Base-by-base conservation (phyloP, 1,284 basidiomycete genomes). In the Phellopilus nigrolimitatus region DNA sequence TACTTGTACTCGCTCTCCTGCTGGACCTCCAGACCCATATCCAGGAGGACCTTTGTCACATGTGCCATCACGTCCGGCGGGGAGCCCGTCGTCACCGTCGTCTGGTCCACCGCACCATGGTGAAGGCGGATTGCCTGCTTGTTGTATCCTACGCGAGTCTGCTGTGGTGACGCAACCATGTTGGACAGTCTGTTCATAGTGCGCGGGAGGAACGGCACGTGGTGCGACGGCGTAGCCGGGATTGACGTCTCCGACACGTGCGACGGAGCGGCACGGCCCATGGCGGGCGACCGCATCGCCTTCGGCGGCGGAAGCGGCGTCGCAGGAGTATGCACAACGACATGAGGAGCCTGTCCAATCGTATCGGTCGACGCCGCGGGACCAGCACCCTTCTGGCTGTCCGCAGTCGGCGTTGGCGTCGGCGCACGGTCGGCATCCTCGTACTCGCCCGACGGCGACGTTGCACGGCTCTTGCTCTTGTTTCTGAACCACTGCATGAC, bases 21-120 rank as follows among this genome's bases (percentile, higher is more conserved):
- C 62, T 88, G 82, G 57, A 95, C 77, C 43, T 95, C 92, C 53
- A 99, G 76, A 19, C 95, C 97, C 91, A 99, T 95, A 37, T 78
- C 79, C 60, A 84, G 78, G 51, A 99, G 73, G 13, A 94, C 88
- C 54, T 76, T 74, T 59, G 80, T 76, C 30, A 98, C 80, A 64
- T 94, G 88, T 54, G 76, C 79, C 73, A 99, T 91, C 38, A 98
- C 92, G 57, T 92, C 88, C 4, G 82, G 78, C 10, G 95, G 95
- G 12, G 84, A 73, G 15, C 83, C 79, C 5, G 87, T 91, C 7
- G 95, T 97, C 57, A 98, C 81, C 34, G 88, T 95, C 19, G 86
- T 86, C 63, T 91, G 88, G 67, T 98, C 95, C 24, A 99, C 88
- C 1, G 95, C 86, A 58, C 95, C 95, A 58, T 91, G 87, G 64